phyloP scores from a whole-genome alignment of 192 early-diverging fungal species.

The Coemansia furcata region DNA sequence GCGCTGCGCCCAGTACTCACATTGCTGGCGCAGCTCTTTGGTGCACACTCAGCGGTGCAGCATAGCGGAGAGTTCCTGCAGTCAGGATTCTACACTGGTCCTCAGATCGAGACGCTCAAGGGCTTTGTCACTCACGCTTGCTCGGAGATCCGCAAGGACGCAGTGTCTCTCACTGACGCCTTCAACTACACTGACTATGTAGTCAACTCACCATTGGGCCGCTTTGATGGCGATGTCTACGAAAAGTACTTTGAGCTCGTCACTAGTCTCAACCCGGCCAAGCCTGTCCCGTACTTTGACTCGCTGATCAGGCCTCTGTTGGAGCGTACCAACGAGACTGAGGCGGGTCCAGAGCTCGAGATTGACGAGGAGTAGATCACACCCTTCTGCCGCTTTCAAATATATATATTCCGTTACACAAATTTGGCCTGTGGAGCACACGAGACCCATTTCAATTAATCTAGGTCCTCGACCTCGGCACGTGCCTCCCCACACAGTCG shows the following conservation, averaged over 20 bases:
- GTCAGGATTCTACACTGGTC: constrained; percentile 73
- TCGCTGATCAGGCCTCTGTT: constrained; percentile 74
- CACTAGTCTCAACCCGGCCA: constrained; percentile 69
- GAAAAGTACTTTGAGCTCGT: constrained; percentile 85
- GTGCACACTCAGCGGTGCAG: constrained; percentile 76
- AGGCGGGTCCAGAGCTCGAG: constrained; percentile 63
- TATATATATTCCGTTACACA: no score
- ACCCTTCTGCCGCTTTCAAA: no score
- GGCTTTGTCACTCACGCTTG: constrained; percentile 64
- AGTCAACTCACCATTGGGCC: constrained; percentile 84
- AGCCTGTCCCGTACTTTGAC: constrained; percentile 77
- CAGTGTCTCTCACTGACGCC: constrained; percentile 80
- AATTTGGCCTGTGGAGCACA: no score
- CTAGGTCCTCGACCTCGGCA: background rate
- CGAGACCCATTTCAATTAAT: background rate
- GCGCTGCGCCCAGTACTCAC: constrained; percentile 61
- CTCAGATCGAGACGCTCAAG: constrained; percentile 70
- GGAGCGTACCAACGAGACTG: constrained; percentile 55
- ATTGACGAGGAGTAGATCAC: constrained; percentile 56
- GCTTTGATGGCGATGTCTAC: constrained; percentile 83
- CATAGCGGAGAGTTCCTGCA: constrained; percentile 85
- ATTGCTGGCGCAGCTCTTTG: constrained; percentile 78
- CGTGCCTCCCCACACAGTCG: background rate
- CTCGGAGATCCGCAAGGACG: constrained; percentile 70
- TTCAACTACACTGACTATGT: constrained; percentile 90